These are phyloP conservation scores for Microbotryum violaceum DNA, from an alignment of 1,284 basidiomycete species.

Conservation along the genomic window DNA sequence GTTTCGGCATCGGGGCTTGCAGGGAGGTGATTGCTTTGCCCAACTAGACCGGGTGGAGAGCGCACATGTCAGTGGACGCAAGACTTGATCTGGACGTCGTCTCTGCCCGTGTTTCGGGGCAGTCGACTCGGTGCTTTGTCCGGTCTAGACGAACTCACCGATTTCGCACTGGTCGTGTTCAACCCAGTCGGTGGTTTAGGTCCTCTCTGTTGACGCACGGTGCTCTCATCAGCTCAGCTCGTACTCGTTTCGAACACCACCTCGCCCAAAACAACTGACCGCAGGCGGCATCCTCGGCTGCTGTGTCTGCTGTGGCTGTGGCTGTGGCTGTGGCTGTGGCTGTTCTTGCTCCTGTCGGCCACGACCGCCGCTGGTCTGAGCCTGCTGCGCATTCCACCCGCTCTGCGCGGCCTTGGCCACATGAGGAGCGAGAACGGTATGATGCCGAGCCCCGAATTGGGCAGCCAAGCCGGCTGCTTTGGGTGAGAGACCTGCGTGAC, in stretches of 20 bases:
- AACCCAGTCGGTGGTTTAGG: slow-evolving; percentile 8
- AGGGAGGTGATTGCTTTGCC: slow-evolving; percentile 15
- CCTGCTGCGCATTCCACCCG: not conserved
- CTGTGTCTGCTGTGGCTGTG: no score
- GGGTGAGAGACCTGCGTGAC: slow-evolving; percentile 5
- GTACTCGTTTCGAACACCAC: no score
- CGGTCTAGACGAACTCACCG: not conserved
- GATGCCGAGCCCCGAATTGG: slow-evolving; percentile 8
- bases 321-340: no score
- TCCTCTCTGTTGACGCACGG: not conserved
- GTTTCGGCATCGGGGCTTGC: slow-evolving; percentile 13
- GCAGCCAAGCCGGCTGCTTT: not conserved
- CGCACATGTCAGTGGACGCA: no score
- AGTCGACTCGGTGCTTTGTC: no score
- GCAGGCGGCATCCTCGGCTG: no score
- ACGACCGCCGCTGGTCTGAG: no score
- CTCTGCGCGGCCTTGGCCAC: slow-evolving; percentile 2
- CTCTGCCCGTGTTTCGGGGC: no score
- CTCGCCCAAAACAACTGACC: no score
- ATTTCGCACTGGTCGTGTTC: not conserved
- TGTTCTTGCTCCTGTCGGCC: no score
- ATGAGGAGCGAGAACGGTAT: slow-evolving; percentile 6
- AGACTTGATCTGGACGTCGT: not conserved
- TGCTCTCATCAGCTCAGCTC: no score
- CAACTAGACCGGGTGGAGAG: slow-evolving; percentile 3